Percentiles rank a stretch among this genome's conserved stretches.
phyloP scores from a whole-genome alignment of 495 filamentous ascomycete genomes.

The Penicillium canescens region DNA sequence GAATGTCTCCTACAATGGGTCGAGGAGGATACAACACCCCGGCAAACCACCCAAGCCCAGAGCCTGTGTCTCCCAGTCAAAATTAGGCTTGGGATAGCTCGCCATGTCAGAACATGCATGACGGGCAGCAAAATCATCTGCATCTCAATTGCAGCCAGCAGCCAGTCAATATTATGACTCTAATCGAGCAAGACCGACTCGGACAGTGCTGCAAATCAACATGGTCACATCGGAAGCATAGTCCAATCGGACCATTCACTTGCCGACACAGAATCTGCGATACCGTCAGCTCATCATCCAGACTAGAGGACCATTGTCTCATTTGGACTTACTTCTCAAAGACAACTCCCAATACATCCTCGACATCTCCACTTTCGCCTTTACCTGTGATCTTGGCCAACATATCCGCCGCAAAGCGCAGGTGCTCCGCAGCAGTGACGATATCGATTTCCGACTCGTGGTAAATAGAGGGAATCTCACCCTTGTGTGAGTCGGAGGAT shows the following conservation, averaged over 20 bases:
- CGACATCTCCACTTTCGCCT: slow-evolving; percentile 86
- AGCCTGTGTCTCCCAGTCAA: neutral
- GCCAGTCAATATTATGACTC: slow-evolving; percentile 4
- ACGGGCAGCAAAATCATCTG: neutral
- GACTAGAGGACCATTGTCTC: neutral
- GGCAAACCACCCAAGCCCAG: slow-evolving; percentile 9
- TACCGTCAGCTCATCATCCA: slow-evolving; percentile 22
- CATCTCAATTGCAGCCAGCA: neutral
- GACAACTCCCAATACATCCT: slow-evolving; percentile 94
- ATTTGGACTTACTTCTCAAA: slow-evolving; percentile 79
- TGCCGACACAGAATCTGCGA: slow-evolving; percentile 69
- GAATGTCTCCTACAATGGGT: slow-evolving; percentile 32
- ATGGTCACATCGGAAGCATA: neutral
- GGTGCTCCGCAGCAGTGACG: slow-evolving; percentile 89
- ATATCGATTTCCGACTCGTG: slow-evolving; percentile 63
- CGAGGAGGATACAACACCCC: slow-evolving; percentile 57
- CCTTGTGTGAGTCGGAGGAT: neutral
- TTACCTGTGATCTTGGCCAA: slow-evolving; percentile 85
- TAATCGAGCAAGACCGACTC: slow-evolving; percentile 9
- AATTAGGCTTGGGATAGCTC: neutral
- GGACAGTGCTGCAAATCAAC: neutral
- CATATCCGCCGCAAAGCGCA: slow-evolving; percentile 77
- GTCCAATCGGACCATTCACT: slow-evolving; percentile 39
- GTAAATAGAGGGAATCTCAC: slow-evolving; percentile 2
- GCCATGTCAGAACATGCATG: neutral